Evolutionary conservation across 2,329 filamentous ascomycete genomes (phyloP).

Genomic region (Aspergillus sp.): DNA sequence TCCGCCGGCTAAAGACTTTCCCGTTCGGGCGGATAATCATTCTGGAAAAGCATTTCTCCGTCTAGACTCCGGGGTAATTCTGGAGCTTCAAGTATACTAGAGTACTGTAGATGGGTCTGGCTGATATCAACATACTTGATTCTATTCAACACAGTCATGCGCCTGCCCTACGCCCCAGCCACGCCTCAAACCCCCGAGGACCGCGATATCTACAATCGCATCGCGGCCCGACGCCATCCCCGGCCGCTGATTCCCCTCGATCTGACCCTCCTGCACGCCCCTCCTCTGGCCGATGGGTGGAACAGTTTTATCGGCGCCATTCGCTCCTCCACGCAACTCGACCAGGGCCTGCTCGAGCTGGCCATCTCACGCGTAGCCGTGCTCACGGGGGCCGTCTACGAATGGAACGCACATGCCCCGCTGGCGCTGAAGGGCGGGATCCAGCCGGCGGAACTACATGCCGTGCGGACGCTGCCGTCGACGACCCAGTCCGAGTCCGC

Average conservation of each 20-base stretch:
- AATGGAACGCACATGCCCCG: conserved; percentile 74
- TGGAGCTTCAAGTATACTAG: too few species aligned
- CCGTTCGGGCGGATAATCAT: too few species aligned
- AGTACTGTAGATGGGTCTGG: too few species aligned
- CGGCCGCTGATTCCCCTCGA: conserved; percentile 68
- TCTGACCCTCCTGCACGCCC: conserved; percentile 65
- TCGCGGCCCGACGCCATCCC: conserved; percentile 57
- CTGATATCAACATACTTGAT: too few species aligned
- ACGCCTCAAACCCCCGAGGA: conserved; percentile 20
- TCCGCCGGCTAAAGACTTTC: too few species aligned
- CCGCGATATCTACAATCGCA: conserved; percentile 51
- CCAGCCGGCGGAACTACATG: conserved; percentile 40
- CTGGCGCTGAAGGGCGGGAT: conserved; percentile 42
- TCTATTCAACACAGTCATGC: too few species aligned
- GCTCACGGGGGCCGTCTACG: conserved; percentile 72
- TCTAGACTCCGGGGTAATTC: too few species aligned
- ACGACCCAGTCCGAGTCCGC: conserved; percentile 29
- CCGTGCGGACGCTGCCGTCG: conserved; percentile 45
- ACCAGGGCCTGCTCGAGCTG: conserved; percentile 56
- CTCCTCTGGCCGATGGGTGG: conserved; percentile 64
- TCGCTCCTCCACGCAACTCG: conserved; percentile 43
- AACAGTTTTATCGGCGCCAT: conserved; percentile 51
- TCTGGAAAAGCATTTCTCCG: too few species aligned
- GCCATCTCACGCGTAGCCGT: conserved; percentile 74
- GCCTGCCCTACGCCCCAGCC: conserved; percentile 29